Conservation (phyloP, 345 rosid species). For the Brassica incana region DNA sequence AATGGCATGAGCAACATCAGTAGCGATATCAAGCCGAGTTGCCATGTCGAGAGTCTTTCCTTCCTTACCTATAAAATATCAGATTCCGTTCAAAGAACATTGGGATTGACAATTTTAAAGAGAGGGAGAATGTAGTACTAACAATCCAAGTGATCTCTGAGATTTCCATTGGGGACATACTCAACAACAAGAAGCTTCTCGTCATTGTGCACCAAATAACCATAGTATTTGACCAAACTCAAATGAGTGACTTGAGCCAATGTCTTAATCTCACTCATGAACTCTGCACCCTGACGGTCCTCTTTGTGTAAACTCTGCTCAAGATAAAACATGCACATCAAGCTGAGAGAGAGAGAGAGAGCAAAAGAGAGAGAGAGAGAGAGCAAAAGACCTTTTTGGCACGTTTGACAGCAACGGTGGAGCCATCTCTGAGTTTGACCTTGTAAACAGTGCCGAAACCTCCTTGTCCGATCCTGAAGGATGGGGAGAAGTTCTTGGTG, state of each 20-base stretch:
- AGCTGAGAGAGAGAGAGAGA: background rate
- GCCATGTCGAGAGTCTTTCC: constrained; percentile 66
- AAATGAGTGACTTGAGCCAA: constrained; percentile 80
- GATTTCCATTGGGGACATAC: constrained; percentile 86
- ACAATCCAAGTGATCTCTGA: constrained; percentile 92
- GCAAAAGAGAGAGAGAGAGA: too few relatives aligned
- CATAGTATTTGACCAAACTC: constrained; percentile 75
- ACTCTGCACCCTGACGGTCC: constrained; percentile 73
- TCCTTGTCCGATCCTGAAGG: constrained; percentile 87
- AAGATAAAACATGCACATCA: background rate
- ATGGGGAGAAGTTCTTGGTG: constrained; percentile 75
- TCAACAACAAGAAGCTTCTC: constrained; percentile 81
- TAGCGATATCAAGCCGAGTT: constrained; percentile 71
- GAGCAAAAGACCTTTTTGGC: constrained; percentile 66
- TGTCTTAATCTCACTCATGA: constrained; percentile 73
- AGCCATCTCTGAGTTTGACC: constrained; percentile 79
- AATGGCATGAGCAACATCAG: constrained; percentile 87
- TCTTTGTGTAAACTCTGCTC: constrained; percentile 66
- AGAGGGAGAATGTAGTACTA: constrained; percentile 25
- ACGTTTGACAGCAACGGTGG: constrained; percentile 73
- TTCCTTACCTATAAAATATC: constrained; percentile 47
- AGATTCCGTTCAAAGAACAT: constrained; percentile 16
- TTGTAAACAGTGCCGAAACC: constrained; percentile 85
- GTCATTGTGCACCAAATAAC: constrained; percentile 62
- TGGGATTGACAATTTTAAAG: background rate